Evolutionary conservation across 2,329 filamentous ascomycete species (phyloP).

Genomic region (Aspergillus latus): DNA sequence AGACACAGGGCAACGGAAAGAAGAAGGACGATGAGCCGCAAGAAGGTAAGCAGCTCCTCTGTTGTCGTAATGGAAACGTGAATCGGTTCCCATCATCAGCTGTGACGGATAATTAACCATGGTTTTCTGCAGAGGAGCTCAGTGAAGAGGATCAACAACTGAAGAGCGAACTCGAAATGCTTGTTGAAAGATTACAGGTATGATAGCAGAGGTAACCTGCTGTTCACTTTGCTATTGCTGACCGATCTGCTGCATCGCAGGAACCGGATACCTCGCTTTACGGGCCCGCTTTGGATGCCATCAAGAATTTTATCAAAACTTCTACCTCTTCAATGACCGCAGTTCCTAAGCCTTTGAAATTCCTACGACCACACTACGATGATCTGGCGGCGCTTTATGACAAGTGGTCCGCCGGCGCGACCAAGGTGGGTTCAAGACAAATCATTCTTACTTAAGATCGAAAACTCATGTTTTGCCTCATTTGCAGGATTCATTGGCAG

Average conservation of each 20-base stretch:
- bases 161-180: constrained; percentile 96
- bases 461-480: constrained; percentile 16
- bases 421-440: constrained; percentile 64
- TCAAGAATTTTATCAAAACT: constrained; percentile 98
- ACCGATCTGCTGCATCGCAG: constrained; percentile 47
- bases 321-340: constrained; percentile 99
- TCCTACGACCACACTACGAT: constrained; percentile 94
- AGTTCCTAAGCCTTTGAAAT: constrained; percentile 97
- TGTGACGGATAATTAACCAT: constrained; percentile 24
- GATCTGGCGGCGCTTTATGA: constrained; percentile 84
- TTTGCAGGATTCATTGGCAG: constrained; percentile 69
- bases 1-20: constrained; percentile 68
- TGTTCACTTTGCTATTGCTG: constrained; percentile 27
- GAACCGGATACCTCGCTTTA: constrained; percentile 86
- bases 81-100: constrained; percentile 2
- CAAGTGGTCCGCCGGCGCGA: constrained; percentile 76
- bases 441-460: not conserved
- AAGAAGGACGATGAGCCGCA: constrained; percentile 69
- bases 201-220: constrained; percentile 23
- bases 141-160: constrained; percentile 98
- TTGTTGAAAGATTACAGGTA: constrained; percentile 91
- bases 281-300: constrained; percentile 87
- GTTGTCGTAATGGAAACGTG: constrained; percentile 1
- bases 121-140: constrained; percentile 71
- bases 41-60: constrained; percentile 50